phyloP scores from a whole-genome alignment of 176 grass and related monocot genomes.

The Triticum aestivum region IWGSC_CS_RefSeq_v2.1 NC_057798.1:682021979-682022478 shows the following conservation, averaged over 20 bases:
- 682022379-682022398: neutral
- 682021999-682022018: constrained; percentile 87
- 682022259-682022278: constrained; percentile 89
- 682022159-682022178: constrained; percentile 92
- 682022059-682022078: constrained; percentile 20
- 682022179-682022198: constrained; percentile 94
- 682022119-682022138: constrained; percentile 96
- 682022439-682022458: neutral
- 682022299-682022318: neutral
- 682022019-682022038: constrained; percentile 71
- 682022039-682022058: constrained; percentile 11
- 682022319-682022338: neutral
- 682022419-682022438: neutral
- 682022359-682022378: neutral
- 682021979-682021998: constrained; percentile 85
- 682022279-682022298: constrained; percentile 74
- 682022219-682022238: constrained; percentile 83
- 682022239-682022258: constrained; percentile 85
- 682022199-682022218: constrained; percentile 96
- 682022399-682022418: neutral
- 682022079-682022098: neutral
- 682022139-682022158: constrained; percentile 98
- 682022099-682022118: constrained; percentile 82
- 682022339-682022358: constrained; percentile 4
- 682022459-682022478: neutral